Percentiles rank a stretch among this genome's conserved stretches.
These are phyloP conservation scores for Senna tora DNA, from an alignment of 306 rosid genomes.

Conservation along the genomic window DNA sequence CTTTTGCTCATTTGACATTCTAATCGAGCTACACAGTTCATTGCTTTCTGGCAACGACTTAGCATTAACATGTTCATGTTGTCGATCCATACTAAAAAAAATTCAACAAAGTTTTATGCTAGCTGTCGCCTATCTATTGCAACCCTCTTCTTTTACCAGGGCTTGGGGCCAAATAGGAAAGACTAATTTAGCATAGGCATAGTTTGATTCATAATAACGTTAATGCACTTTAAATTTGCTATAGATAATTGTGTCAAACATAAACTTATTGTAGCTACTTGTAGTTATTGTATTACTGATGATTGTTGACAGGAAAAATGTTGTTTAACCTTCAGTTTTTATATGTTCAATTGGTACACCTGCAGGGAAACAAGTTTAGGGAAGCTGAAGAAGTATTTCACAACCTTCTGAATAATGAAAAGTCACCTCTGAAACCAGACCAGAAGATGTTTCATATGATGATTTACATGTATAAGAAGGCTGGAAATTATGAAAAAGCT, in stretches of 20 bases:
- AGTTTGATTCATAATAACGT: neutral
- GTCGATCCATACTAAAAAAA: too few relatives aligned
- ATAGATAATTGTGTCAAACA: neutral
- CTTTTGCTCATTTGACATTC: too few relatives aligned
- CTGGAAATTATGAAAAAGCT: conserved; percentile 85
- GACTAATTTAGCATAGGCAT: too few relatives aligned
- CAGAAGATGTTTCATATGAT: conserved; percentile 95
- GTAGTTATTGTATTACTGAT: conserved; percentile 8
- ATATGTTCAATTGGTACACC: conserved; percentile 33
- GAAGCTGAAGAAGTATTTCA: conserved; percentile 87
- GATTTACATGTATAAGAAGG: conserved; percentile 92
- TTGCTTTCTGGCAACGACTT: too few relatives aligned
- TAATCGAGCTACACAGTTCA: too few relatives aligned
- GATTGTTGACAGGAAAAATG: neutral
- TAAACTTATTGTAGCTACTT: neutral
- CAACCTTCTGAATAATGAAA: conserved; percentile 69
- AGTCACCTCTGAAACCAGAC: conserved; percentile 76
- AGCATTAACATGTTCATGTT: too few relatives aligned
- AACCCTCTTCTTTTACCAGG: too few relatives aligned
- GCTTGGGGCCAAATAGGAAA: too few relatives aligned
- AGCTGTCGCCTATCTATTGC: too few relatives aligned
- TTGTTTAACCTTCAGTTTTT: conserved; percentile 39
- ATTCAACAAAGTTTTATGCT: too few relatives aligned
- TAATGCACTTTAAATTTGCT: conserved; percentile 11
- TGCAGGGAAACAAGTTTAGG: conserved; percentile 74